Conservation (phyloP, 352 stramenopile genomes). For the Phytopythium chamaehyphon region DNA sequence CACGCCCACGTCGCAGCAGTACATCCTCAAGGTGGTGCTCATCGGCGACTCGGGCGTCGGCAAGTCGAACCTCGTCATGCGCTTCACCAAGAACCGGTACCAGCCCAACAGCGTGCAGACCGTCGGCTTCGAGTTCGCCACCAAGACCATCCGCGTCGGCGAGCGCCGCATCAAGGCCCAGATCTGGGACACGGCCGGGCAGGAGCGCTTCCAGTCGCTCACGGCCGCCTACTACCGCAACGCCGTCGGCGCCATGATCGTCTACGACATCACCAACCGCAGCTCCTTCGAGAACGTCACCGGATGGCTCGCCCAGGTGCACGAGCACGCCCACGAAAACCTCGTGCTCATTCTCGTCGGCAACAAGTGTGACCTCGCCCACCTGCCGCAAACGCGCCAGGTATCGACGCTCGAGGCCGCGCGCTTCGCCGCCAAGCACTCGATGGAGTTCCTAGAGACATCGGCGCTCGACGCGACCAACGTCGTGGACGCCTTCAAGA, state of each 20-base stretch:
- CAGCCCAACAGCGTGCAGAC: constrained; percentile 72
- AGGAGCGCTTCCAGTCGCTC: constrained; percentile 90
- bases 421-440: constrained; percentile 72
- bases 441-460: constrained; percentile 86
- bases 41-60: constrained; percentile 86
- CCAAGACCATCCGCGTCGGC: constrained; percentile 82
- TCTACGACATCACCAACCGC: constrained; percentile 91
- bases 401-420: constrained; percentile 85
- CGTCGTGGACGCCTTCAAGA: constrained; percentile 86
- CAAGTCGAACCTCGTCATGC: constrained; percentile 86
- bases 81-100: constrained; percentile 90
- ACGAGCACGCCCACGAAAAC: constrained; percentile 80
- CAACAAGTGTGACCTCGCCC: constrained; percentile 86
- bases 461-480: constrained; percentile 84
- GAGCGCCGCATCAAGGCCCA: constrained; percentile 83
- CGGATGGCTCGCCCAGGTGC: constrained; percentile 75
- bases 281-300: constrained; percentile 78
- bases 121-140: constrained; percentile 86
- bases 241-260: constrained; percentile 87
- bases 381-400: constrained; percentile 68
- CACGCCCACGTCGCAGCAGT: constrained; percentile 28
- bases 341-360: constrained; percentile 82
- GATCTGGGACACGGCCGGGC: constrained; percentile 87
- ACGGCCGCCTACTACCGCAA: constrained; percentile 92
- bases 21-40: constrained; percentile 85